phyloP scores from a whole-genome alignment of 176 grass and related monocot genomes.

The Ensete glaucum region DNA sequence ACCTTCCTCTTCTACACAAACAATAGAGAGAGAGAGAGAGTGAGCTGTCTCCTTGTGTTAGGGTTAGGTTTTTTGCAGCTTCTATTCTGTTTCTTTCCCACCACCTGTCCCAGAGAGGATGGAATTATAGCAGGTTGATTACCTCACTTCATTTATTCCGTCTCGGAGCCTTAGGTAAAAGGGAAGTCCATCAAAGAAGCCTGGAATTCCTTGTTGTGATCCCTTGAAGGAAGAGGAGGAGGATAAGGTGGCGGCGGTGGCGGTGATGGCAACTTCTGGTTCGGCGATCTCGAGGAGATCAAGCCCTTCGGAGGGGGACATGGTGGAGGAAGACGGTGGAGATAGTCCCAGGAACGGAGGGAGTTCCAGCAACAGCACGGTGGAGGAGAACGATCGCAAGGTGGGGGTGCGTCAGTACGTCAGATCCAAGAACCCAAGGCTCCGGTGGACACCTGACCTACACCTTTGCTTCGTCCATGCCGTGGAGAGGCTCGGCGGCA shows the following conservation, averaged over 20 bases:
- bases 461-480: constrained; percentile 53
- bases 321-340: background rate
- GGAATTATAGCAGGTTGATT: background rate
- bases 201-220: no score
- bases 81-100: background rate
- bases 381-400: constrained; percentile 35
- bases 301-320: background rate
- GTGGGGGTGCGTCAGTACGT: constrained; percentile 39
- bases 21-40: background rate
- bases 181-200: background rate
- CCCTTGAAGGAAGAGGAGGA: background rate
- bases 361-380: constrained; percentile 47
- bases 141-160: constrained; percentile 8
- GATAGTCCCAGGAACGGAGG: background rate
- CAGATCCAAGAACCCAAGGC: constrained; percentile 64
- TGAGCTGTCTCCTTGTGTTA: background rate
- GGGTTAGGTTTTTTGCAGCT: constrained; percentile 11
- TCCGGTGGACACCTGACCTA: constrained; percentile 70
- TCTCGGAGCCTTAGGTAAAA: no score
- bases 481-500: constrained; percentile 57
- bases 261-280: background rate
- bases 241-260: background rate
- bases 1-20: background rate
- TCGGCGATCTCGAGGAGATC: no score
- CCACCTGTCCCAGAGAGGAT: background rate